Base-by-base conservation (phyloP, 2,329 filamentous ascomycete genomes). In the Cyclaneusma minus region DNA sequence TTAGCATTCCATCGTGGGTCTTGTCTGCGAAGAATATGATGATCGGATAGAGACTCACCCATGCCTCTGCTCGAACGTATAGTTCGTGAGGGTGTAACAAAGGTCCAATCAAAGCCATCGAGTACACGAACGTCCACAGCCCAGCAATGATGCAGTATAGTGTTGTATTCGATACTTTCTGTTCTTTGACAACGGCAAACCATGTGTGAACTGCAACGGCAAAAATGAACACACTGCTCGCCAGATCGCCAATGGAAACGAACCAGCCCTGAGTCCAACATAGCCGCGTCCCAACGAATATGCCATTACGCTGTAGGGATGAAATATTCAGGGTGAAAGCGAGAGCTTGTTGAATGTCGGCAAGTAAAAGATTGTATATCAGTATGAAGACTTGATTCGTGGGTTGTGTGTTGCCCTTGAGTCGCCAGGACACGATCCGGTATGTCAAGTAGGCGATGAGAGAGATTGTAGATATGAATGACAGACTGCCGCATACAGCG, bases 231-330 rank as follows among this genome's bases (percentile, higher is more conserved):
- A 74, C 61, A 33, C 70, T 75, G 13, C 67, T 72, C 0, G 70
- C 60, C 28, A 81, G 41, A 41, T 78, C 72, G 16, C 75, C 76
- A 0, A 64, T 66, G 4, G 70, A 74, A 3, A 80, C 55, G 24
- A 80, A 68, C 48, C 73, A 71, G n/a, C 72, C 75, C 45, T 82
- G 75, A 0, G 61, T 61, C 38, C 56, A 63, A 48, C 75, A 81
- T 5, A 62, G 54, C 2, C 54, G 37, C 0, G 60, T 62, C 3
- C 58, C 57, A 1, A 71, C 65, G 2, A 59, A 39, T 10, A 80
- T 60, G 0, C 52, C 55, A 42, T 74, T 55, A 9, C 52, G 44
- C 1, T 49, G 45, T 4, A 77, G 51, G 63, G 73, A 75, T 18
- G 62, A 52, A 4, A 62, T 59, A 33, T 72, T 77, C 25, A 79